Base-by-base conservation (phyloP, 306 rosid genomes). In the Sicyos edulis region DNA sequence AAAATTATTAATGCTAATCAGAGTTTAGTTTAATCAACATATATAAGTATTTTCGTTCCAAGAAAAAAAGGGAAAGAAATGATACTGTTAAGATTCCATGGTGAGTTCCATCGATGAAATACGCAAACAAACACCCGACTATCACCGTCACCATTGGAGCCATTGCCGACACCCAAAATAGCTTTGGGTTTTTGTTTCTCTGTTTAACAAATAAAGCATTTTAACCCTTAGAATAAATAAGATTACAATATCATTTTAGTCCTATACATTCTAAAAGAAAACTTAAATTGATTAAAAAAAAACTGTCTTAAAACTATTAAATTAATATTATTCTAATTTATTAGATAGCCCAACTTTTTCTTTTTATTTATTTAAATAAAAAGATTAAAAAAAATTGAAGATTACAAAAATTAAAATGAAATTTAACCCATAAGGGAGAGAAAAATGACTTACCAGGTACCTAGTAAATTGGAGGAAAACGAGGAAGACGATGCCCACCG, bases 111-210 rank as follows among this genome's bases (percentile, higher is more conserved):
- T 88, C 71, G n/a, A 79, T 75, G 4, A 90, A 81, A 82, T 66
- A 86, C 12, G 92, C 86, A 76, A 87, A 83, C 62, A 84, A 4
- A 47, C 88, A 84, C 19, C 89, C 87, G 15, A 80, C 52, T 6
- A 90, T 7, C 8, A 92, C 85, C 3, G 83, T 79, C 32, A 80
- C 42, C 83, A 92, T 86, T 10, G 98, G 96, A 76, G 85, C 83
- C 72, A 92, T 81, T 0, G 98, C 98, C 2, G 92, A 80, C 17
- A 90, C 89, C 96, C 92, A 90, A 80, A 92, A 92, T 29, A 92
- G 85, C 78, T 90, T 84, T 62, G 90, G 90, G 1, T 62, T 90
- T 70, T 7, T 87, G 6, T 53, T 21, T 75, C 73, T 88, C 98
- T 92, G 88, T 57, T 72, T 75, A 34, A 71, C 8, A 40, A 16